phyloP scores from a whole-genome alignment of 257 asterid genomes.

The Solanum lignicaule region DNA sequence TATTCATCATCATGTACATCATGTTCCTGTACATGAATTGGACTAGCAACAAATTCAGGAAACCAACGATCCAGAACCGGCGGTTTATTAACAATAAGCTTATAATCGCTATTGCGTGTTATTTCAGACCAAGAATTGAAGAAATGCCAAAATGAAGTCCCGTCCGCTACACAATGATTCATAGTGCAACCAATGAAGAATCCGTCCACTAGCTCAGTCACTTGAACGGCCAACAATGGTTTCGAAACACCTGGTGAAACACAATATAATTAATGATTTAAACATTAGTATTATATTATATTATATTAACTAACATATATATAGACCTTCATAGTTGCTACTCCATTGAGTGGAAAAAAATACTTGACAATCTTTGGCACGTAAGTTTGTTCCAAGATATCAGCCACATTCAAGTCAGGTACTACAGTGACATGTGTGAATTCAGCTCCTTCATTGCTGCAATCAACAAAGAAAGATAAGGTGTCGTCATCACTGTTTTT shows the following conservation, averaged over 20 bases:
- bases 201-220: conserved; percentile 34
- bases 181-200: conserved; percentile 22
- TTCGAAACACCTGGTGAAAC: conserved; percentile 3
- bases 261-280: too few relatives aligned
- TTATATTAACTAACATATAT: too few relatives aligned
- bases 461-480: conserved; percentile 13
- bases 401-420: conserved; percentile 3
- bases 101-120: background rate
- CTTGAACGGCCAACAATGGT: conserved; percentile 31
- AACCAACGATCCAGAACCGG: conserved; percentile 21
- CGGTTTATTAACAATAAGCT: background rate
- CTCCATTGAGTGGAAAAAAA: conserved; percentile 27
- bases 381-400: conserved; percentile 10
- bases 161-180: conserved; percentile 31
- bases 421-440: conserved; percentile 22
- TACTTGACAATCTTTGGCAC: conserved; percentile 10
- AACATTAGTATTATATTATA: too few relatives aligned
- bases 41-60: background rate
- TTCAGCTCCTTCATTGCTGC: conserved; percentile 29
- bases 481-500: conserved; percentile 4
- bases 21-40: background rate
- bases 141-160: conserved; percentile 41
- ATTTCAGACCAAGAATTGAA: conserved; percentile 39
- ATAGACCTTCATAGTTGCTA: conserved; percentile 12
- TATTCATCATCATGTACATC: background rate